Evolutionary conservation across 257 asterid species (phyloP).

Genomic region (Echium plantagineum): DNA sequence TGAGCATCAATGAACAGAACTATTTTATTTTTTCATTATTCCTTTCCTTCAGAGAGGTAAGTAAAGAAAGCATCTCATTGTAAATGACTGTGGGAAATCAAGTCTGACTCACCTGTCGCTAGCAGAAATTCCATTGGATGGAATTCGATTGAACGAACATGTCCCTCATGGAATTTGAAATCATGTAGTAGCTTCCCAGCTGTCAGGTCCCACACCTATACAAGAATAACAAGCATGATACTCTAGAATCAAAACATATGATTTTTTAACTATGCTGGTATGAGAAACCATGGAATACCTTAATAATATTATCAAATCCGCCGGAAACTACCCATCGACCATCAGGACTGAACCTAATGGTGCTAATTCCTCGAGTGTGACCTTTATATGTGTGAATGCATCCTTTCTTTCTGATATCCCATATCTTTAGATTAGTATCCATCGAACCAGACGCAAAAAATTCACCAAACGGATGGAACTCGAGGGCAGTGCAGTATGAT

Average conservation of each 20-base stretch:
- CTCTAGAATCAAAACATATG: slow-evolving; percentile 8
- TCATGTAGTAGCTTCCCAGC: slow-evolving; percentile 98
- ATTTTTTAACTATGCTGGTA: background rate
- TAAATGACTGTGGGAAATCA: background rate
- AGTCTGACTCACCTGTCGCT: slow-evolving; percentile 60
- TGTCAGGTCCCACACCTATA: slow-evolving; percentile 96
- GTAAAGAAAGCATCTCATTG: background rate
- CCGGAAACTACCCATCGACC: slow-evolving; percentile 99
- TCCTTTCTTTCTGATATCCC: slow-evolving; percentile 99
- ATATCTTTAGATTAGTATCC: slow-evolving; percentile 92
- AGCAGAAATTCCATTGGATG: slow-evolving; percentile 95
- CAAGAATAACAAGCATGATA: slow-evolving; percentile 15
- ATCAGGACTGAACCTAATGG: slow-evolving; percentile 88
- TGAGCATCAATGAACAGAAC: too few relatives aligned
- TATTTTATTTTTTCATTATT: too few relatives aligned
- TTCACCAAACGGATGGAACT: slow-evolving; percentile 97
- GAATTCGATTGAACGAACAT: slow-evolving; percentile 79
- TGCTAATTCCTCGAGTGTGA: slow-evolving; percentile 92
- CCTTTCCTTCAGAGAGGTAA: background rate
- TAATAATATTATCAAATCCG: slow-evolving; percentile 88
- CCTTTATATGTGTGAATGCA: slow-evolving; percentile 96
- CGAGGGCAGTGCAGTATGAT: slow-evolving; percentile 94
- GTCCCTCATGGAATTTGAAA: slow-evolving; percentile 92
- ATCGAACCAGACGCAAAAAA: slow-evolving; percentile 98
- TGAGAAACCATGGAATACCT: slow-evolving; percentile 37